Evolutionary conservation across 108 stramenopile species (phyloP).

Genomic region (Cyclotella choctawhatcheeana): DNA sequence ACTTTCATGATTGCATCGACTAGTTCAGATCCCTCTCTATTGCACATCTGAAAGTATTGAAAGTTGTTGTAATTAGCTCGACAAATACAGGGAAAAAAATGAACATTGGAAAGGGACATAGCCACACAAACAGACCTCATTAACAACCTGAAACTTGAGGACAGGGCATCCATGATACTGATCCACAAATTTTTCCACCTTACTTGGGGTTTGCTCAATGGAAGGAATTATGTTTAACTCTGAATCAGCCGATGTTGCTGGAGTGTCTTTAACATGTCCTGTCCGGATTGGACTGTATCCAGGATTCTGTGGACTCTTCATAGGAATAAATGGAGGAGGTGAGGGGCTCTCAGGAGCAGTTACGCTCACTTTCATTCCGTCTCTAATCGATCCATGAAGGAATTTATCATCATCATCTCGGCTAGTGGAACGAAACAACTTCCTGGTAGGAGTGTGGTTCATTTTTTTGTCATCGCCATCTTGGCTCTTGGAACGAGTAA

Average conservation of each 20-base stretch:
- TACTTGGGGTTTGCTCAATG: not conserved
- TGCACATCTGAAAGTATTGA: constrained; percentile 45
- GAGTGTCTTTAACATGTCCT: no score
- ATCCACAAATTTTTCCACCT: constrained; percentile 25
- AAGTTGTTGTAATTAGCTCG: not conserved
- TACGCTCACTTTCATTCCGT: not conserved
- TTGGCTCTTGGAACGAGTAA: no score
- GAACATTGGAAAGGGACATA: not conserved
- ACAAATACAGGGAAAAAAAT: not conserved
- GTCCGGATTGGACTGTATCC: no score
- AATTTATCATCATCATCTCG: not conserved
- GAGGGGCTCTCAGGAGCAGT: not conserved
- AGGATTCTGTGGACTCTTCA: not conserved
- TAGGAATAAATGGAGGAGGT: not conserved
- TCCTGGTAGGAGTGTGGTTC: no score
- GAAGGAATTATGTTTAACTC: no score
- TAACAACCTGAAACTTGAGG: constrained; percentile 79
- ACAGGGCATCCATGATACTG: constrained; percentile 66
- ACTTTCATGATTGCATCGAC: constrained; percentile 81
- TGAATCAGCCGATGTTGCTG: no score
- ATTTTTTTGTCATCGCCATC: no score
- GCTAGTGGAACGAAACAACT: no score
- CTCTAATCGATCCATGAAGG: not conserved
- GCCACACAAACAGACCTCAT: constrained; percentile 30
- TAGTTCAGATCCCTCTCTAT: constrained; percentile 68